Conservation (phyloP, 2,329 filamentous ascomycete genomes). For the Taxawa tesnikishii region DNA sequence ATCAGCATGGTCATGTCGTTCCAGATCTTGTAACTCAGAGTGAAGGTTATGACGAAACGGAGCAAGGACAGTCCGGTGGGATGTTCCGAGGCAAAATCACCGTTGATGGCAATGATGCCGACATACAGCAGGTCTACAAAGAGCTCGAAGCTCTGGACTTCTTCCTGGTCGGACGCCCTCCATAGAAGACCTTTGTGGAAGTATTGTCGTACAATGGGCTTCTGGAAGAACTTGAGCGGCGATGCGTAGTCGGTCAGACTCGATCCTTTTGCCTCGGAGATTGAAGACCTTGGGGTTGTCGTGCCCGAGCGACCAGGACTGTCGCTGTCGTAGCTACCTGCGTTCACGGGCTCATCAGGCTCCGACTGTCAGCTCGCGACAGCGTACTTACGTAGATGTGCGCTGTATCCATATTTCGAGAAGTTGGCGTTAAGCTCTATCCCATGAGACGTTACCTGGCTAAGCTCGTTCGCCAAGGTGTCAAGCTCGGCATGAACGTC, state of each 20-base stretch:
- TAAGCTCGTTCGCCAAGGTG: conserved; percentile 39
- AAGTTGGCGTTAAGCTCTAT: conserved; percentile 49
- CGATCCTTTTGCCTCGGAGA: conserved; percentile 10
- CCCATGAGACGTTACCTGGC: conserved; percentile 40
- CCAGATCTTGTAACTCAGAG: conserved; percentile 54
- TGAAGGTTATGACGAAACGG: conserved; percentile 48
- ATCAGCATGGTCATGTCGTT: conserved; percentile 44
- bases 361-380: conserved; percentile 11
- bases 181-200: conserved; percentile 54
- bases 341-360: conserved; percentile 3
- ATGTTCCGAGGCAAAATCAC: conserved; percentile 46
- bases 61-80: conserved; percentile 44
- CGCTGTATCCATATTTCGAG: conserved; percentile 50
- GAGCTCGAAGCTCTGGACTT: conserved; percentile 52
- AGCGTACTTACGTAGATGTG: conserved; percentile 34
- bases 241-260: conserved; percentile 8
- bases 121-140: conserved; percentile 54
- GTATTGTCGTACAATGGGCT: conserved; percentile 51
- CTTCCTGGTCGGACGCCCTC: conserved; percentile 45
- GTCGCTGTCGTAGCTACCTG: background rate
- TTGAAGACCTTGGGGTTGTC: conserved; percentile 11
- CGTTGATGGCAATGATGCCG: conserved; percentile 52
- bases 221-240: conserved; percentile 45
- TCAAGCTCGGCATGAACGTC: conserved; percentile 41
- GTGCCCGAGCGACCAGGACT: conserved; percentile 10